Base-by-base conservation (phyloP, 2,329 filamentous ascomycete genomes). In the Aspergillus sp. region DNA sequence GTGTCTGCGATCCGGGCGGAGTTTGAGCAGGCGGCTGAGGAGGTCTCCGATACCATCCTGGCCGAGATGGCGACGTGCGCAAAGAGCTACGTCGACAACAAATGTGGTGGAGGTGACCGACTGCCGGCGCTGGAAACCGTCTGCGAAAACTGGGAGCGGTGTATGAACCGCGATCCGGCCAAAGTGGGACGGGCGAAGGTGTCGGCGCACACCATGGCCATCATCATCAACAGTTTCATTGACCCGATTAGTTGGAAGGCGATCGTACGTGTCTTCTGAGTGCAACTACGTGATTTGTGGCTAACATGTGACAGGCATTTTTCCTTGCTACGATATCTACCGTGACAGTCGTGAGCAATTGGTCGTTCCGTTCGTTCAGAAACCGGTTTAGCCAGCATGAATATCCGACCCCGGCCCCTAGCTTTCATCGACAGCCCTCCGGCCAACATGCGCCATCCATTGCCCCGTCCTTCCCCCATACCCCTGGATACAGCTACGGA, bases 201-300 rank as follows among this genome's bases (percentile, higher is more conserved):
- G 36, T 90, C 88, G 16, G 92, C 91, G 4, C 88, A 89, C 65
- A 94, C 92, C 21, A 88, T 97, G 67, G 93, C 93, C 1, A 85
- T 91, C 66, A 96, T 99, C 38, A 87, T 97, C 71, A 97, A 97
- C 69, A 88, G 88, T 64, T 97, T 97, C 70, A 87, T 96, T 4
- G 91, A 96, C 63, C 86, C 89, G 5, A 92, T 97, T 71, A 91
- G 88, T 58, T 88, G 90, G 72, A 97, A 97, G 72, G 83, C 85
- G 10, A 86, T 89, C 79, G 83, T 85, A 78, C 57, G 76, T 71
- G 23, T 31, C 21, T 11, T 11, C 3, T 40, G 0, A 13, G 31
- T n/a, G 40, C 6, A 13, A 16, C 3, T 16, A 32, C 13, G 9
- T 19, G 10, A 38, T 4, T 9, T 17, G 10, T n/a, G 16, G 17